Base-by-base conservation (phyloP, 1,139 yeast species). In the Suhomyces bribrorum region DNA sequence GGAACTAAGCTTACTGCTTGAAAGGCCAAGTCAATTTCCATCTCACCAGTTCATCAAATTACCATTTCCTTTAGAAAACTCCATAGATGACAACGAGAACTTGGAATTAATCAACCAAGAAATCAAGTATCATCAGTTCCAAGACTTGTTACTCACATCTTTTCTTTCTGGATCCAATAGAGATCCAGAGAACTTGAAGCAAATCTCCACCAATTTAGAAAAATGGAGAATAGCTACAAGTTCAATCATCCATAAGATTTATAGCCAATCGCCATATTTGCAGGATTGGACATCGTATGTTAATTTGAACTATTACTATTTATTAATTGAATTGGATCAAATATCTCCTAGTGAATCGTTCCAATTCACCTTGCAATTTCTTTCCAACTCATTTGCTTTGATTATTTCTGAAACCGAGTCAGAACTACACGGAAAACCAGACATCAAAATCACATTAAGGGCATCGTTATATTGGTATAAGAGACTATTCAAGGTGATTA, bases 351-450 rank as follows among this genome's bases (percentile, higher is more conserved):
- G 65, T 14, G 68, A 68, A 40, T 61, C 67, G 35, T 60, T 62
- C 29, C 75, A 69, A 46, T 69, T 69, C 48, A 64, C 73, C 4
- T 56, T 70, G 20, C 75, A 70, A 42, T 72, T 67, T 42, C 53
- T 69, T 31, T 66, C 71, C 24, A 67, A 66, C 45, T 68, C 69
- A 16, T 70, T 69, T 46, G 59, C 72, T 7, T 56, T 70, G 33
- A 48, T 67, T n/a, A 47, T 64, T 8, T 47, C 57, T n/a, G 63
- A 61, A 24, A 31, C 40, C n/a, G 52, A 48, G 14, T 11, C 28
- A 8, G 32, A 33, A 7, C 4, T 14, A 12, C 24, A 16, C 6
- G 16, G 35, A 16, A 40, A 37, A 16, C 38, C 39, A 5, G 40
- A 37, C 7, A 28, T 41, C 25, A 45, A 42, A 26, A 41, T 48